These are phyloP conservation scores for Penicillium aurantiogriseum DNA, from an alignment of 2,329 filamentous ascomycete species.

Conservation along the genomic window DNA sequence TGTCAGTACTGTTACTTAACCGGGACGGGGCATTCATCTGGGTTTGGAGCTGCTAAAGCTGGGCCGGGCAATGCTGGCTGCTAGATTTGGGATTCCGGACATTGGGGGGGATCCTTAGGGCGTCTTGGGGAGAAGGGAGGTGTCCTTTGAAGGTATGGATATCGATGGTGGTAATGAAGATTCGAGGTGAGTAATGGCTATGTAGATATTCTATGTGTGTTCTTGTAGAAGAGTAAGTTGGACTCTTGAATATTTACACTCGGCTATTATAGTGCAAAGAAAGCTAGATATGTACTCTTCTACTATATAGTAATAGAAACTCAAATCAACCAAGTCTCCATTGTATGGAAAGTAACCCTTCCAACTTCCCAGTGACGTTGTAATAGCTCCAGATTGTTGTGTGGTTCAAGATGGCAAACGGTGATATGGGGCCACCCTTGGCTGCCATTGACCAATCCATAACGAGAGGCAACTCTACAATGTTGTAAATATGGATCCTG, in stretches of 20 bases:
- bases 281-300: not conserved
- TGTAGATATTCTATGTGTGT: not conserved
- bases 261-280: not conserved
- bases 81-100: no score
- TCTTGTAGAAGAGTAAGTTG: not conserved
- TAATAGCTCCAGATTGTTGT: no score
- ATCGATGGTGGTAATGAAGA: no score
- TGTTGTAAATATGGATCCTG: not conserved
- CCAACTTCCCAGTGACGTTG: not conserved
- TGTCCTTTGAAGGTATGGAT: no score
- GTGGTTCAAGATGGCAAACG: not conserved
- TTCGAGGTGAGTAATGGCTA: not conserved
- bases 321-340: not conserved
- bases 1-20: not conserved
- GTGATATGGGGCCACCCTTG: not conserved
- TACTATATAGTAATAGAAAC: not conserved
- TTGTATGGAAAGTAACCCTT: not conserved
- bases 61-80: not conserved
- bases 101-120: no score
- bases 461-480: not conserved
- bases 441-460: not conserved
- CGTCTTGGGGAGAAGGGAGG: no score
- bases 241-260: no score
- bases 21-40: not conserved
- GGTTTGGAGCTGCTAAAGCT: not conserved